Base-by-base conservation (phyloP, 2,329 filamentous ascomycete species). In the Neofusicoccum ribis region DNA sequence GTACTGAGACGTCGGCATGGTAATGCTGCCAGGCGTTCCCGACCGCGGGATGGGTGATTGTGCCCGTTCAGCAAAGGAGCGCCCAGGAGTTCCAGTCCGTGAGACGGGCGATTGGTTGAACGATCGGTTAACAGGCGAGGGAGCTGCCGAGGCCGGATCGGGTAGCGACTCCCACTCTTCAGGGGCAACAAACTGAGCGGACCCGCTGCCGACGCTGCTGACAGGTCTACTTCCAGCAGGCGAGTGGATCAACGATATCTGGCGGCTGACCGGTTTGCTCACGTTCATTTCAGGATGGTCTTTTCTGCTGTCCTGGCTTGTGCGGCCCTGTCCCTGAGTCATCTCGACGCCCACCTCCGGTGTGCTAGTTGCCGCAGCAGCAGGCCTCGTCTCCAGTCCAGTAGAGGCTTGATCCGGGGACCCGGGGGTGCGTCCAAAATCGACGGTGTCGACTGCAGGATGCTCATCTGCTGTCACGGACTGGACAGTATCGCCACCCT, bases 91-190 rank as follows among this genome's bases (percentile, higher is more conserved):
- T 36, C 56, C 56, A 20, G 31, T 14, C 15, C 56, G 56, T 9
- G 56, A 60, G 3, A 60, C 44, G 43, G 56, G 56, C 11, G 56
- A 60, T 31, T 60, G 56, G 56, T 36, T 60, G 23, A 47, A 5
- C 8, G 56, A 46, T 23, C 56, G 56, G 31, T 46, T 60, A 12
- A 60, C 56, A 7, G 56, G 56, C 39, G 56, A 60, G 6, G 31
- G 3, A 1, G 34, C 50, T 15, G 43, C 43, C 5, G 43, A 44
- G 23, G 49, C 50, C 14, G 51, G 61, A 8, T 52, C 44, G 20
- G 61, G 61, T 17, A 64, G 49, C 5, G 49, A 47, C 14, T 64
- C 61, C 61, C 61, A 64, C 41, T 64, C 61, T 14, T 64, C 61
- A 4, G 61, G 61, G 9, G 61, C 46, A 27, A 64, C 61, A 27